Evolutionary conservation across 2,329 filamentous ascomycete genomes (phyloP), one percentile per base, ranked within the genome.

Genomic region (Colletotrichum spinosum): DNA sequence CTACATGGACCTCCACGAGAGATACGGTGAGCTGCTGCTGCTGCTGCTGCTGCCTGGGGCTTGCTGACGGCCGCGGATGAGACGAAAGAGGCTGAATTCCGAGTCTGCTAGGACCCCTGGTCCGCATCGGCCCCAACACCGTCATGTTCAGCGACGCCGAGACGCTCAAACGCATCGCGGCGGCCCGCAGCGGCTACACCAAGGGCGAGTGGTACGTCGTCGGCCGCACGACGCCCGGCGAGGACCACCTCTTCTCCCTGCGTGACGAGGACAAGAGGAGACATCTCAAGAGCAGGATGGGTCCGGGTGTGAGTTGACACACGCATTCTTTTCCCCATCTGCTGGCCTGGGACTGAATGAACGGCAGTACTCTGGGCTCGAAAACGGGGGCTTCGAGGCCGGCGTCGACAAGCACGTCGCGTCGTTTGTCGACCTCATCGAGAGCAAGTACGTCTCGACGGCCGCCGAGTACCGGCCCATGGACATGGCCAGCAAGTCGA

Each of bases 231-330:
- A 78, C 42, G 55, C 75, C 37, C 72, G 70, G 70, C 12, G 70
- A 72, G 46, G 75, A 76, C 51, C 75, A 74, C 46, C 55, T 76
- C 0, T 73, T 76, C 48, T 74, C 72, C 3, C 70, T 71, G 67
- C 69, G 71, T 34, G 74, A 76, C 41, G 75, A 76, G 49, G 77
- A 77, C 37, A 74, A 74, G 41, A 84, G 86, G 65, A 76, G 71
- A 7, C 65, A 71, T 53, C 69, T 82, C 55, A 76, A 78, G n/a
- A 76, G 77, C 53, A 83, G 84, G 69, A 80, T 87, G 77, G 79
- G 80, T 7, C 73, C 80, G 1, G 85, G 83, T 37, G 72, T 75
- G 70, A 68, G 73, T 68, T 17, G 41, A 9, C 10, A 11, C 41
- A 6, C 41, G 2, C 41, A 7, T 5, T 5, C 41, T 44, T 12